Percentiles rank a stretch among this genome's conserved stretches.
Conservation (phyloP, 495 filamentous ascomycete species). For the Lasiosphaeris hirsuta region DNA sequence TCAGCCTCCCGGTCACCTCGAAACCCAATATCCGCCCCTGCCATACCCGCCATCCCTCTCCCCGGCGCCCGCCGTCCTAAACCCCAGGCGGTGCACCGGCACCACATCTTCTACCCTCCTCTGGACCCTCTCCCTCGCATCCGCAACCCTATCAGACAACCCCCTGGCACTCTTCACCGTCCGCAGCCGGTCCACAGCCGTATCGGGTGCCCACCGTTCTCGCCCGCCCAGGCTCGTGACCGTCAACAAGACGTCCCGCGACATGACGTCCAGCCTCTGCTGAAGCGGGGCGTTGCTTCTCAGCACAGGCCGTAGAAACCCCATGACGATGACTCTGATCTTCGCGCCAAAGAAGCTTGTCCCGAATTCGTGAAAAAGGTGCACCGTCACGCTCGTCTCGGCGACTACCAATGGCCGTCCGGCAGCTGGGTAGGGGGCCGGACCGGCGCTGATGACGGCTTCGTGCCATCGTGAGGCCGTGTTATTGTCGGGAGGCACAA, state of each 20-base stretch:
- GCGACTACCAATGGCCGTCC: conserved; percentile 35
- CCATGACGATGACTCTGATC: conserved; percentile 54
- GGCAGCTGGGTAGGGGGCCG: conserved; percentile 27
- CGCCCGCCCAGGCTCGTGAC: conserved; percentile 42
- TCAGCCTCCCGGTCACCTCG: background rate
- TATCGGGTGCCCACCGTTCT: background rate
- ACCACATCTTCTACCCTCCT: background rate
- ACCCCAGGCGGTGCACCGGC: conserved; percentile 4
- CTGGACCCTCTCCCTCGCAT: conserved; percentile 4
- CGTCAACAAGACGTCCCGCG: conserved; percentile 48
- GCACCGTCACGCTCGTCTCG: conserved; percentile 38
- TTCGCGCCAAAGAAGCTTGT: conserved; percentile 34
- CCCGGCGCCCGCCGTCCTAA: conserved; percentile 2
- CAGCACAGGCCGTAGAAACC: conserved; percentile 44
- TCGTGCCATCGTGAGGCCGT: conserved; percentile 45
- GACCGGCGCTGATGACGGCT: conserved; percentile 51
- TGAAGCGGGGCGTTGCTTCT: conserved; percentile 33
- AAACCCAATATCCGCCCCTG: conserved; percentile 7
- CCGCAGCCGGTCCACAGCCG: background rate
- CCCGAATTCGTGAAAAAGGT: conserved; percentile 47
- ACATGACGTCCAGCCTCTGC: conserved; percentile 39
- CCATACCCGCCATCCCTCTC: background rate
- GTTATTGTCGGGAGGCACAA: conserved; percentile 25
- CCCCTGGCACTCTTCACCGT: background rate
- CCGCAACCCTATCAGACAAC: conserved; percentile 1